phyloP scores from a whole-genome alignment of 2,329 filamentous ascomycete species.

The Botryosphaeria agaves region DNA sequence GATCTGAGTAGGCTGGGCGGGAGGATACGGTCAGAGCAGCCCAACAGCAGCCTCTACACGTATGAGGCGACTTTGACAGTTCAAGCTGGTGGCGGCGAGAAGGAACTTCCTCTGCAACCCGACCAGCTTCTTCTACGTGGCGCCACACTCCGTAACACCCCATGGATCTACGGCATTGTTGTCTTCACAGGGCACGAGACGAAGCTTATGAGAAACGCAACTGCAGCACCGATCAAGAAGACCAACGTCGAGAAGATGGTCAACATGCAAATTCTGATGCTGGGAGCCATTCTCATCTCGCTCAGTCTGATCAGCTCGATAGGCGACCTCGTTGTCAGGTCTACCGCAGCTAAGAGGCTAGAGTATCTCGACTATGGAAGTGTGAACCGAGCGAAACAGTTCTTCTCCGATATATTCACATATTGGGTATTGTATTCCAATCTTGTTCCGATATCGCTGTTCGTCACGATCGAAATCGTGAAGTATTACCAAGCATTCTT shows the following conservation, averaged over 20 bases:
- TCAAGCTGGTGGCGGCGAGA: constrained; percentile 78
- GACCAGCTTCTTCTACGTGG: constrained; percentile 88
- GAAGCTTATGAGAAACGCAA: constrained; percentile 97
- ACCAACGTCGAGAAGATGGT: constrained; percentile 91
- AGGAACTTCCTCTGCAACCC: constrained; percentile 74
- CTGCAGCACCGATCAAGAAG: constrained; percentile 90
- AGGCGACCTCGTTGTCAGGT: constrained; percentile 70
- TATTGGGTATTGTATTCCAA: constrained; percentile 98
- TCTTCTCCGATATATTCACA: constrained; percentile 88
- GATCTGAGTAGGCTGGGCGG: constrained; percentile 78
- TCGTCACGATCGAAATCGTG: constrained; percentile 93
- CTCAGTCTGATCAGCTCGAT: constrained; percentile 83
- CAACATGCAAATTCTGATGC: constrained; percentile 80
- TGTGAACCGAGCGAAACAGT: constrained; percentile 56
- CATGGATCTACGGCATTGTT: constrained; percentile 90
- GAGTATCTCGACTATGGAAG: constrained; percentile 53
- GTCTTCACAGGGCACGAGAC: constrained; percentile 98
- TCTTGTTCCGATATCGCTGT: constrained; percentile 89
- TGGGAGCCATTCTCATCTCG: constrained; percentile 66
- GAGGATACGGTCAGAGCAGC: constrained; percentile 82
- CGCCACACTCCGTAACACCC: constrained; percentile 86
- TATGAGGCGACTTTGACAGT: constrained; percentile 94
- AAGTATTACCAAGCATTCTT: constrained; percentile 97
- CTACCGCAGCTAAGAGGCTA: constrained; percentile 43
- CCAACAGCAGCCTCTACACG: constrained; percentile 95